phyloP scores from a whole-genome alignment of 495 filamentous ascomycete species.

The Hypoxylon crocopeplum region DNA sequence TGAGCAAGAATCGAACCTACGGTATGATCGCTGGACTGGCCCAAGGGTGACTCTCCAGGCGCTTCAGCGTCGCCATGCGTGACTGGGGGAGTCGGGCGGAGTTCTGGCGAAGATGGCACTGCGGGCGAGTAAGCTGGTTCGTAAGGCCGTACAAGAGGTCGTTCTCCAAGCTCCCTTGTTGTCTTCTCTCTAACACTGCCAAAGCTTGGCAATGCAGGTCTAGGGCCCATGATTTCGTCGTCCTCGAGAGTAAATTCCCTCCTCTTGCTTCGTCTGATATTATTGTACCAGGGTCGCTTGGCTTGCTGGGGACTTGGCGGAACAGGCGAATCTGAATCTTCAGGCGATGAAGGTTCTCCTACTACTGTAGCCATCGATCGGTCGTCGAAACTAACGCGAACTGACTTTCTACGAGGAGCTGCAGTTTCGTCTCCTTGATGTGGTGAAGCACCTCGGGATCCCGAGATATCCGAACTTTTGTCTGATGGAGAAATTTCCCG shows the following conservation, averaged over 20 bases:
- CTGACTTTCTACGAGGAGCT: slow-evolving; percentile 67
- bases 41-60: slow-evolving; percentile 40
- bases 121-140: slow-evolving; percentile 40
- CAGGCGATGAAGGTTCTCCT: slow-evolving; percentile 62
- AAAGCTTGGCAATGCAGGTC: slow-evolving; percentile 81
- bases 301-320: slow-evolving; percentile 58
- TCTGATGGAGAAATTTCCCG: slow-evolving; percentile 55
- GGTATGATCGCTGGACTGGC: slow-evolving; percentile 69
- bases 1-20: slow-evolving; percentile 66
- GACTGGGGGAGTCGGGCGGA: slow-evolving; percentile 29
- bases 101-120: slow-evolving; percentile 29
- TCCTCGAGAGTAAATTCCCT: slow-evolving; percentile 56
- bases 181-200: slow-evolving; percentile 73
- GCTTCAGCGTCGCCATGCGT: slow-evolving; percentile 27
- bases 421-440: slow-evolving; percentile 59
- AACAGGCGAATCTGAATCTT: slow-evolving; percentile 56
- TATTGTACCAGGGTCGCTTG: slow-evolving; percentile 61
- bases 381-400: slow-evolving; percentile 89
- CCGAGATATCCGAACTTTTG: slow-evolving; percentile 49
- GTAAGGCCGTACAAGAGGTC: slow-evolving; percentile 58
- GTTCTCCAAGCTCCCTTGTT: slow-evolving; percentile 49
- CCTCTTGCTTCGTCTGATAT: slow-evolving; percentile 59
- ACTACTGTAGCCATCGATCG: slow-evolving; percentile 59
- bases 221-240: slow-evolving; percentile 76
- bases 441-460: slow-evolving; percentile 29